These are phyloP conservation scores for Elsinoe batatas DNA, from an alignment of 2,329 filamentous ascomycete genomes.

Conservation along the genomic window DNA sequence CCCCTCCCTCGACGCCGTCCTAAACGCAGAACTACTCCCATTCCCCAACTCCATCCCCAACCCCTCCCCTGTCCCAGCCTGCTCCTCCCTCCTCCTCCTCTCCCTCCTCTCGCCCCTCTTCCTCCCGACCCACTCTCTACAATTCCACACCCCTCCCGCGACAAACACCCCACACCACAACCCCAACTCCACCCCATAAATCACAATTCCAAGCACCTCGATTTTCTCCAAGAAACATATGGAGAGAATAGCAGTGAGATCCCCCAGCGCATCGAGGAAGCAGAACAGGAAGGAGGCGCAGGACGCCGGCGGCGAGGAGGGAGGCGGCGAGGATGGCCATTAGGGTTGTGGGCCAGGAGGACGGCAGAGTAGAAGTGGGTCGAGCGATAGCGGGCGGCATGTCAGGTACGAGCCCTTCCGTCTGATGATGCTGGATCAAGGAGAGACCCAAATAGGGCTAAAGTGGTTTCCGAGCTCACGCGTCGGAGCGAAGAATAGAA, in stretches of 20 bases:
- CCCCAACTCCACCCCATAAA: slow-evolving; percentile 56
- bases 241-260: slow-evolving; percentile 56
- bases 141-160: slow-evolving; percentile 38
- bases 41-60: not conserved
- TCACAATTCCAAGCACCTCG: slow-evolving; percentile 54
- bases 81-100: not conserved
- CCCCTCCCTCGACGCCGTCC: not conserved
- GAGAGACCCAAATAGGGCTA: not conserved
- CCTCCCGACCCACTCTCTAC: not conserved
- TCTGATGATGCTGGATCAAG: no score
- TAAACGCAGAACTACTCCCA: not conserved
- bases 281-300: slow-evolving; percentile 63
- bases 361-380: not conserved
- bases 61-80: not conserved
- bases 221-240: slow-evolving; percentile 51
- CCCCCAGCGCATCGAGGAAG: slow-evolving; percentile 57
- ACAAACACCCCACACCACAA: slow-evolving; percentile 60
- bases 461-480: slow-evolving; percentile 5
- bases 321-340: slow-evolving; percentile 58
- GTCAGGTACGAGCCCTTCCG: not conserved
- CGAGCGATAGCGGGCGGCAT: not conserved
- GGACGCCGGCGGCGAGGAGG: slow-evolving; percentile 55
- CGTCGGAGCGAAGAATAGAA: not conserved
- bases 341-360: slow-evolving; percentile 51
- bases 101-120: not conserved